Evolutionary conservation across 345 rosid species (phyloP).

Genomic region (Alliaria petiolata): DNA sequence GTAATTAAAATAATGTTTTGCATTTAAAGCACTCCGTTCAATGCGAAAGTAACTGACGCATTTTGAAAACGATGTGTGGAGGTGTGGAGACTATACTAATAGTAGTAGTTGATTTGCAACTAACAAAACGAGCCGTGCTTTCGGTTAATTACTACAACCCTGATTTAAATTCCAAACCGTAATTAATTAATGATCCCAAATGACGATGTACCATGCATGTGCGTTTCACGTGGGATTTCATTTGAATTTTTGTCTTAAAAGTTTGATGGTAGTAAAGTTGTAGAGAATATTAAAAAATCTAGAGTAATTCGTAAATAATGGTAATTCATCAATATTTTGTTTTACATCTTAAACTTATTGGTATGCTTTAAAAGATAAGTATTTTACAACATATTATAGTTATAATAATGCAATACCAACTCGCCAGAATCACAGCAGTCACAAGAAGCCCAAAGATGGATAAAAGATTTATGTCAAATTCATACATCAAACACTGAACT

Average conservation of each 20-base stretch:
- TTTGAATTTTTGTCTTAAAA: background rate
- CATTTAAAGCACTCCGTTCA: background rate
- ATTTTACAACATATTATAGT: no score
- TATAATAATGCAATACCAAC: no score
- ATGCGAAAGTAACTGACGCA: constrained; percentile 21
- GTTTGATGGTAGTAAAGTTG: background rate
- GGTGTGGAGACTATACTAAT: background rate
- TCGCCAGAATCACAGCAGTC: no score
- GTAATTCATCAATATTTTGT: no score
- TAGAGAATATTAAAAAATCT: no score
- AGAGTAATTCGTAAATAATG: no score
- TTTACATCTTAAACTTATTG: no score
- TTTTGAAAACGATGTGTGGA: background rate
- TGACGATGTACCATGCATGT: constrained; percentile 13
- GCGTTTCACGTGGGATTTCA: constrained; percentile 12
- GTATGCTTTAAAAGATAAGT: constrained; percentile 13
- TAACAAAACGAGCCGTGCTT: constrained; percentile 23
- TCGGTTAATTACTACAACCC: constrained; percentile 5
- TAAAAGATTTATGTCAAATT: no score
- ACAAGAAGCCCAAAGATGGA: no score
- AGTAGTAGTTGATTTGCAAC: constrained; percentile 22
- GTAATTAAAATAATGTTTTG: background rate
- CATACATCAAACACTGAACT: no score
- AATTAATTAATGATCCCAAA: constrained; percentile 3
- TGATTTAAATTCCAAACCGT: background rate